Base-by-base conservation (phyloP, 108 stramenopile genomes). In the Stephanodiscus triporus region DNA sequence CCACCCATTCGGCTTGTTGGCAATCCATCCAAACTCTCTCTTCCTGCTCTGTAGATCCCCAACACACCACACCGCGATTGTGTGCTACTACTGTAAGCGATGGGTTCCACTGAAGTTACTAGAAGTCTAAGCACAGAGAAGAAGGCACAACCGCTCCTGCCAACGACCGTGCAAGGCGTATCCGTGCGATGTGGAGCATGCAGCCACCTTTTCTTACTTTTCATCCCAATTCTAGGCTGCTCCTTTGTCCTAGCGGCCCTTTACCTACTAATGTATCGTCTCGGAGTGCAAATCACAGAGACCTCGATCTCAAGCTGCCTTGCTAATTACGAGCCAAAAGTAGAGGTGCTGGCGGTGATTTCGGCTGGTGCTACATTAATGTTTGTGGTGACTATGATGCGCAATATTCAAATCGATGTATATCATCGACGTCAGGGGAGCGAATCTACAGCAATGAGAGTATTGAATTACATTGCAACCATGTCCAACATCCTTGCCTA, bases 381-480 rank as follows among this genome's bases (percentile, higher is more conserved):
- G 23, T 73, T 73, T 67, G 8, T 73, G 13, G 72, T 68, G 4
- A 68, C 67, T 10, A 55, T 69, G 29, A 63, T 63, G 14, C 71
- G 78, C 45, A 68, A 61, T 54, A 73, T 80, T 56, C 78, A 80
- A 69, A 80, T 80, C 56, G 53, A 27, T 34, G 72, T 80, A 6
- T 80, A 80, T 29, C 78, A 80, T 63, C 70, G 61, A 26, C 72
- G 78, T 47, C 66, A 66, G 47, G 68, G 63, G n/a, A 80, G 72
- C 45, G 59, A 63, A 45, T 73, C 58, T 13, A 63, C 9, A 34
- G 34, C 56, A 3, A 34, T 80, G 57, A 50, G 61, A 48, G n/a
- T 57, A 29, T n/a, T 80, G 42, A 80, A 80, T 24, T 57, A 63
- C 23, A 47, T 80, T 26, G 72, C 72, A 4, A 62, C 72, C 16